Base-by-base conservation (phyloP, 1,284 basidiomycete species). In the Earliella scabrosa region DNA sequence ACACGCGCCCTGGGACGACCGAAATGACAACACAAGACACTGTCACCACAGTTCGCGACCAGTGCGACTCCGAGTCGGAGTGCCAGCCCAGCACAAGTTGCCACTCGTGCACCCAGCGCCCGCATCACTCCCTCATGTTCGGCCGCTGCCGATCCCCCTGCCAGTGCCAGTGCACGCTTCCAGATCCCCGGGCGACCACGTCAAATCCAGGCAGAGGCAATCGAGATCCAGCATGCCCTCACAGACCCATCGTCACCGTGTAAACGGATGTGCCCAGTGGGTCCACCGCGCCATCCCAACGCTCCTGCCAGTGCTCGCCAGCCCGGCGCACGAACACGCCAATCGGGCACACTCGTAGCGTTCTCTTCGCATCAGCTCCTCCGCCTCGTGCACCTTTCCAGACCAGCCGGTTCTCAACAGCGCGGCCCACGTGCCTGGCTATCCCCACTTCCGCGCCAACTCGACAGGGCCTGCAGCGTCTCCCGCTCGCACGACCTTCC, bases 1-100 rank as follows among this genome's bases (percentile, higher is more conserved):
- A 31, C 44, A 48, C 56, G 52, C 52, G 50, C 47, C 50, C 52
- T 53, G 43, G 50, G 34, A 45, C 46, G 34, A 59, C 48, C 58
- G 54, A 56, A 53, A 56, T 51, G 59, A 57, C 54, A 43, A 43
- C 50, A 34, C 46, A 53, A 52, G 34, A 49, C 35, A 47, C 29
- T 31, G 13, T 7, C 29, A 31, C 29, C 29, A 31, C 6, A 31
- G n/a, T n/a, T n/a, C n/a, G n/a, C n/a, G n/a, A n/a, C n/a, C n/a
- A n/a, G n/a, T n/a, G n/a, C n/a, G n/a, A n/a, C n/a, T n/a, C n/a
- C n/a, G n/a, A n/a, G n/a, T n/a, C n/a, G n/a, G n/a, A n/a, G n/a
- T n/a, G n/a, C n/a, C n/a, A n/a, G n/a, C n/a, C n/a, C n/a, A n/a
- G n/a, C n/a, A n/a, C n/a, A n/a, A n/a, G n/a, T n/a, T n/a, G n/a